Evolutionary conservation across 2,329 filamentous ascomycete genomes (phyloP).

Genomic region (Beauveria brongniartii): DNA sequence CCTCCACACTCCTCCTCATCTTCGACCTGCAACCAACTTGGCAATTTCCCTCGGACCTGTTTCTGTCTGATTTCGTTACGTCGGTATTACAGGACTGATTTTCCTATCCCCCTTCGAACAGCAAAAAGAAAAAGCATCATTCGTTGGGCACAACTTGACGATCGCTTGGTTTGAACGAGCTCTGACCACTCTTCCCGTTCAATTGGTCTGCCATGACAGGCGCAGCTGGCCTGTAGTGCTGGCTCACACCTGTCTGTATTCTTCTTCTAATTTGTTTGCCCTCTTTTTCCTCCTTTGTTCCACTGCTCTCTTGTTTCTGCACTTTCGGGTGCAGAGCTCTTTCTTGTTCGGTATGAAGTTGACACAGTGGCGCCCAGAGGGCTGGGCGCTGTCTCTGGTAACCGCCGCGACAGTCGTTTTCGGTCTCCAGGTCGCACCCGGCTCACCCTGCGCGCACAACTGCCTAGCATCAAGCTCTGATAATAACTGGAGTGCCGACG

Average conservation of each 20-base stretch:
- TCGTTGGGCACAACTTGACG: not conserved
- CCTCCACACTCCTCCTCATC: not conserved
- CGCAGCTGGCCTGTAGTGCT: not conserved
- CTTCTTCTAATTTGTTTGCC: not conserved
- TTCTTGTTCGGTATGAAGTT: not conserved
- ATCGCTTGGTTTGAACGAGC: not conserved
- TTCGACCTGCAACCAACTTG: not conserved
- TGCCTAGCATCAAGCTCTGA: slow-evolving; percentile 33
- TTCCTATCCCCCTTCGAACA: not conserved
- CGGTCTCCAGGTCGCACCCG: slow-evolving; percentile 39
- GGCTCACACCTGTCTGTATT: not conserved
- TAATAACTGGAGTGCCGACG: slow-evolving; percentile 25
- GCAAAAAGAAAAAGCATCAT: not conserved
- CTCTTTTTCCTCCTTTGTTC: not conserved
- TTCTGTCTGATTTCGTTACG: not conserved
- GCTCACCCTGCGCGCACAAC: slow-evolving; percentile 39
- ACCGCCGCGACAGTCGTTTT: not conserved
- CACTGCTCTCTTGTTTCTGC: not conserved
- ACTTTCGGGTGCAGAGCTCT: not conserved
- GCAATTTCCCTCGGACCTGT: not conserved
- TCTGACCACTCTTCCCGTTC: not conserved
- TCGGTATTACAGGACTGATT: not conserved
- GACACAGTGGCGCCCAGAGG: not conserved
- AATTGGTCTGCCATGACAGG: not conserved
- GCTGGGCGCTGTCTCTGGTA: not conserved